Evolutionary conservation across 192 early-diverging fungal species (phyloP), one percentile per base, ranked within the genome.

Genomic region (Entomortierella beljakovae): DNA sequence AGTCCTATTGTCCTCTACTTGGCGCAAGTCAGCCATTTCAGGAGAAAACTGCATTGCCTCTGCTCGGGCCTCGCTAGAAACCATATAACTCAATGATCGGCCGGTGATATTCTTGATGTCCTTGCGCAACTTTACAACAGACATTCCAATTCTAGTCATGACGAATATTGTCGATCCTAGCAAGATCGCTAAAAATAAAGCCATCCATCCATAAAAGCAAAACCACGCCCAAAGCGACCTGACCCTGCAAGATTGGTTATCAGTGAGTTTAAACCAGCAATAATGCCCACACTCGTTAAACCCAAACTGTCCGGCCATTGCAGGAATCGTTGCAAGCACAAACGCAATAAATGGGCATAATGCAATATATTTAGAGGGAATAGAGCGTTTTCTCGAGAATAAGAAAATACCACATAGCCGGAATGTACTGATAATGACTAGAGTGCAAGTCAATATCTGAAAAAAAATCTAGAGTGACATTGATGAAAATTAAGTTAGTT

Each of bases 321-420:
- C 75, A 3, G 75, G 57, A 0, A 31, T 46, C 23, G 75, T 70
- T 22, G 75, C 50, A 28, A 79, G 67, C 9, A 48, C 31, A 49
- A 79, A 70, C 29, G 75, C 75, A 9, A 69, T 15, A 3, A 64
- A 2, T 10, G 75, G 75, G 23, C 67, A 64, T 23, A 79, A 20
- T 8, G 50, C 37, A 29, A 79, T 69, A 33, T 63, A 69, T 28
- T 48, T 69, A 25, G 68, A 69, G 1, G 55, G 75, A 42, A 79
- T 25, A 2, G 75, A 64, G 20, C 61, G 57, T 31, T 50, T 42
- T 23, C 54, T 48, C 28, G 68, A 43, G 33, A 79, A 79, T 11
- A 79, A 42, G 32, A 79, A 79, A 0, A 79, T 61, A 33, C 75
- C 75, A 37, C 75, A 79, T 34, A 79, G 75, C 1, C 75, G 75